Evolutionary conservation across 208 protist species (phyloP).

Genomic region (Acanthamoeba royreba): DNA sequence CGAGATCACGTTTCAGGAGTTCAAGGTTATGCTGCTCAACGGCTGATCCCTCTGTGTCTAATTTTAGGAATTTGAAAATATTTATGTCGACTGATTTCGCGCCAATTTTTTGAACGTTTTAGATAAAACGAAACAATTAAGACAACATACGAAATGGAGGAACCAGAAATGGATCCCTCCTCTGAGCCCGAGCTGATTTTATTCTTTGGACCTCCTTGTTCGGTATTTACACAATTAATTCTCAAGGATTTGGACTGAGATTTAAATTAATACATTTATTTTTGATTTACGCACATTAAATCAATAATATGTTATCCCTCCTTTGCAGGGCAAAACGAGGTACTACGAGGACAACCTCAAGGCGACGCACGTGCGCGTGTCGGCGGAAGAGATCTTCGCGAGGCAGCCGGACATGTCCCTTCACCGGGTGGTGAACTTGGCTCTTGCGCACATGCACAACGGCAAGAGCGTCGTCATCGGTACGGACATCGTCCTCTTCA

Average conservation of each 20-base stretch:
- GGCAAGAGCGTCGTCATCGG: not conserved
- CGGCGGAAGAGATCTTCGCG: not conserved
- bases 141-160: too few relatives aligned
- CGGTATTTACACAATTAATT: not conserved
- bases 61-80: too few relatives aligned
- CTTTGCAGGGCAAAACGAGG: not conserved
- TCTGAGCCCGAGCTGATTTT: not conserved
- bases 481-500: not conserved
- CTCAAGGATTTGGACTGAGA: not conserved
- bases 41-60: too few relatives aligned
- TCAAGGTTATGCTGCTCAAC: constrained; percentile 75
- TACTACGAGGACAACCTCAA: not conserved
- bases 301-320: too few relatives aligned
- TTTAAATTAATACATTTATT: not conserved
- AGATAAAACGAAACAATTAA: too few relatives aligned
- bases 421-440: not conserved
- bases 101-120: too few relatives aligned
- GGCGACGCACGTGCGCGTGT: not conserved
- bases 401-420: not conserved
- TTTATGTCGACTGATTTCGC: too few relatives aligned
- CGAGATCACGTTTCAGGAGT: constrained; percentile 84
- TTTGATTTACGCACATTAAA: too few relatives aligned
- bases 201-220: not conserved
- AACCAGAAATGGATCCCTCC: not conserved
- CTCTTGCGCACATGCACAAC: not conserved